These are phyloP conservation scores for Hypoxylon trugodes DNA, from an alignment of 495 filamentous ascomycete species.

Conservation along the genomic window DNA sequence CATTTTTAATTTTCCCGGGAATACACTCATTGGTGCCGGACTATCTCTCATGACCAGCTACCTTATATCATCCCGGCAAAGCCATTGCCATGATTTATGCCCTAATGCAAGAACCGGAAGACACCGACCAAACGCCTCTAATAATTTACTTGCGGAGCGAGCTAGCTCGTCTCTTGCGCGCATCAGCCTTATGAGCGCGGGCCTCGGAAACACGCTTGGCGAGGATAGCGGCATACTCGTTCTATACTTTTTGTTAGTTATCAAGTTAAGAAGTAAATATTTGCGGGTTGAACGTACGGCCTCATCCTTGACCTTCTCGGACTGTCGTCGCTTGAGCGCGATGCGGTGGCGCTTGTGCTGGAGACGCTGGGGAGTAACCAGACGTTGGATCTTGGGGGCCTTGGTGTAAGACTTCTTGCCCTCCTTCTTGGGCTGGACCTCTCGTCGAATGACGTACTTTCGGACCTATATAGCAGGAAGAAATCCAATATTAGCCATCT, in stretches of 20 bases:
- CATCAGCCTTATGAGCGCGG: conserved; percentile 88
- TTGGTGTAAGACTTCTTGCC: conserved; percentile 98
- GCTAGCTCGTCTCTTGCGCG: conserved; percentile 93
- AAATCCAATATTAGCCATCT: conserved; percentile 51
- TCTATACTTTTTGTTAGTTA: conserved; percentile 62
- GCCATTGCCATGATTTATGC: conserved; percentile 46
- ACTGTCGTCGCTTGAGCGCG: conserved; percentile 95
- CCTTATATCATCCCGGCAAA: conserved; percentile 34
- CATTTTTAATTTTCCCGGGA: conserved; percentile 41
- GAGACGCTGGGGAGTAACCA: conserved; percentile 98
- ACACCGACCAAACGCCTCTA: conserved; percentile 53
- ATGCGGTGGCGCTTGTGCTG: conserved; percentile 98
- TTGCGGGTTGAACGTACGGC: conserved; percentile 73
- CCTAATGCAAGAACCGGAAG: conserved; percentile 49
- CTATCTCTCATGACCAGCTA: conserved; percentile 39
- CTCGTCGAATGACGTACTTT: conserved; percentile 99
- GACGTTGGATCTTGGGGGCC: conserved; percentile 98
- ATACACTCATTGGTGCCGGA: conserved; percentile 41
- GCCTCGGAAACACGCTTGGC: conserved; percentile 95
- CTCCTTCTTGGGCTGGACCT: conserved; percentile 92
- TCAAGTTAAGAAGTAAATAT: not conserved
- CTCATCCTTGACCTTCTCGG: conserved; percentile 96
- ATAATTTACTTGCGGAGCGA: conserved; percentile 88
- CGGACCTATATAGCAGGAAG: conserved; percentile 68
- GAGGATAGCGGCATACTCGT: conserved; percentile 92